Base-by-base conservation (phyloP, 1,284 basidiomycete species). In the Sanguinoderma infundibulare region DNA sequence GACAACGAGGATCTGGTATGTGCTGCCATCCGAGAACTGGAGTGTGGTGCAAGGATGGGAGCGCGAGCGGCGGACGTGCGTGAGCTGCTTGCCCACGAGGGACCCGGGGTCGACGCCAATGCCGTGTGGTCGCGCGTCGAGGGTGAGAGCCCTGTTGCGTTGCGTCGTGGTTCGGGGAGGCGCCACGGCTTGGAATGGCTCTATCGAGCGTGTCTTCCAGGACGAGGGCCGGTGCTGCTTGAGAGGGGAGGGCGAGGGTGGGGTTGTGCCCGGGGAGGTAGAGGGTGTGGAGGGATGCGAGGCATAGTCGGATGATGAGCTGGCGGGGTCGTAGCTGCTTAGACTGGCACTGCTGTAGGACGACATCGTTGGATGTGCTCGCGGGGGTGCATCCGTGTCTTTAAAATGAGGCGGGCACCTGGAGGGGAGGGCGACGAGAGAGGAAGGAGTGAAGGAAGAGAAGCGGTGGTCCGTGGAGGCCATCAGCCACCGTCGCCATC, bases 1-100 rank as follows among this genome's bases (percentile, higher is more conserved):
- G 57, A 87, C 86, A 40, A 89, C 82, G 17, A 81, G 81, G 52
- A 89, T 75, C 71, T 87, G 84, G 68, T 80, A 84, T n/a, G 76
- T 67, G 7, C 81, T 81, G 14, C 79, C 71, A 69, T 89, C 87
- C 40, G 79, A 68, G 67, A 87, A 87, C 67, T 81, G 75, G 36
- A 89, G 78, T 10, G 84, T 85, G 60, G 87, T 73, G 46, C 77
- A 76, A 0, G 87, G 87, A 65, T 89, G 87, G 9, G 69, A 74
- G n/a, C 75, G 69, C 0, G 86, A 87, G 58, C 79, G 80, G 8
- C 77, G 77, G 52, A 85, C 79, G 49, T 75, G 74, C 14, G 72
- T 79, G 42, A 89, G 74, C 7, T 78, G 73, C 70, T 85, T 87
- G 57, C 86, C 87, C 51, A 83, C 72, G 62, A 88, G 74, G 58